Percentiles rank a stretch among this genome's conserved stretches.
These are phyloP conservation scores for Piper longum DNA, from an alignment of 164 flowering plant species.

Conservation along the genomic window DNA sequence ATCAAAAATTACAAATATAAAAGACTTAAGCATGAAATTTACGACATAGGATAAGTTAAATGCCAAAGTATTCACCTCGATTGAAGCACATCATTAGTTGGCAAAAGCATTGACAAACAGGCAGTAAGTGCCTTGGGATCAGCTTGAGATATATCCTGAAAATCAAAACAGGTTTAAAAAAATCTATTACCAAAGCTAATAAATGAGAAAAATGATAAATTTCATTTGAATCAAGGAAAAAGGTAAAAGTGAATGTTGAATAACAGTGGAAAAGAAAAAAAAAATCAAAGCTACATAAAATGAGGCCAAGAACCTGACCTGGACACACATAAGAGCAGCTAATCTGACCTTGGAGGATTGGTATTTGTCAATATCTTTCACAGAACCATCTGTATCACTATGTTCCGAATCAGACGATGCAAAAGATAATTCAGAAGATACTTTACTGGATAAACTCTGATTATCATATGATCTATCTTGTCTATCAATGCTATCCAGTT, in stretches of 20 bases:
- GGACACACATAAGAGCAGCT: slow-evolving; percentile 71
- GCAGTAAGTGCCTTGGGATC: slow-evolving; percentile 61
- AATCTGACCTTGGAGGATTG: slow-evolving; percentile 58
- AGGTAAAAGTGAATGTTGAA: neutral
- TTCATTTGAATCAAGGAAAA: no score
- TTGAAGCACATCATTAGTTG: slow-evolving; percentile 66
- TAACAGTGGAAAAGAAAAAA: neutral
- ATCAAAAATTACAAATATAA: neutral
- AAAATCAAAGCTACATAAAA: neutral
- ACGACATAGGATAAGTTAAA: neutral
- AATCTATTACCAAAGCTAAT: neutral
- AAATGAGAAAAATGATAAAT: no score
- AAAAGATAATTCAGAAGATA: slow-evolving; percentile 20
- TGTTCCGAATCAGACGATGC: slow-evolving; percentile 91
- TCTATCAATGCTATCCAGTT: slow-evolving; percentile 22
- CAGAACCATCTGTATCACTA: slow-evolving; percentile 72
- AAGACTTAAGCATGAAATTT: neutral
- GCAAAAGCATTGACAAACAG: slow-evolving; percentile 83
- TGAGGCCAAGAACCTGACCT: slow-evolving; percentile 28
- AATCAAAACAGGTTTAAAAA: slow-evolving; percentile 7
- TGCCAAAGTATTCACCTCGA: slow-evolving; percentile 36
- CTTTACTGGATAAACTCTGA: slow-evolving; percentile 24
- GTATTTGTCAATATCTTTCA: slow-evolving; percentile 20
- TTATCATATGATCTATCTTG: slow-evolving; percentile 19
- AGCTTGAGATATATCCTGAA: slow-evolving; percentile 81